Evolutionary conservation across 2,329 filamentous ascomycete genomes (phyloP), one percentile per base, ranked within the genome.

Genomic region (Neofusicoccum sp.): DNA sequence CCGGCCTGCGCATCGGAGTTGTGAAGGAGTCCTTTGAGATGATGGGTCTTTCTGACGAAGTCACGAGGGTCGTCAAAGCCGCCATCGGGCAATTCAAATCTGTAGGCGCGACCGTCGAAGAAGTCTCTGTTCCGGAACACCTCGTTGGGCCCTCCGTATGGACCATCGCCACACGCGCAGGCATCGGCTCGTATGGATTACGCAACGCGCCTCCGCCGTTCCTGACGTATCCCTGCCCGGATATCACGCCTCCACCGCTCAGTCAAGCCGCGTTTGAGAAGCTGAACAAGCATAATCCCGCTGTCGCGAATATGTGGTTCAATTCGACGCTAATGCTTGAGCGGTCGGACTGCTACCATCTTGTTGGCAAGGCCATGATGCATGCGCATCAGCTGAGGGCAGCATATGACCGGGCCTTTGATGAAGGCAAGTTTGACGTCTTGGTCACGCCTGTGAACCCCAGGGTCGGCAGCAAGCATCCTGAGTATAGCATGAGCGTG

Each of bases 71-170:
- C 24, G 68, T 70, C 24, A 54, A 69, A 5, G 73, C 76, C 1
- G 77, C 77, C 2, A 67, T 65, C 1, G 65, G 70, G 24, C 73
- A 71, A 26, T 75, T 82, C 63, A 63, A 65, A 12, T 63, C 69
- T 9, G 71, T 78, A 11, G 80, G 80, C 3, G 80, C 79, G 2
- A 65, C 69, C 2, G 79, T 83, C 7, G 65, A 71, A 14, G 76
- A 81, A 24, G 68, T 82, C 2, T 79, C 76, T 1, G 69, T 82
- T 4, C 80, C 81, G 1, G 72, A 82, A 65, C 82, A 84, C 66
- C 64, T 70, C 14, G 66, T 75, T 12, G 81, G 76, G 0, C 74
- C 79, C 0, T 69, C 76, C 0, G 78, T 84, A 63, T 84, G 81
- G 80, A 81, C 81, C 1, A 65, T 74, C 9, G 70, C 70, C 1